A percentile compares a stretch with the other conserved stretches of the same genome.
Conservation (phyloP, 805 yeast genomes). For the Barnettozyma siamensis region DNA sequence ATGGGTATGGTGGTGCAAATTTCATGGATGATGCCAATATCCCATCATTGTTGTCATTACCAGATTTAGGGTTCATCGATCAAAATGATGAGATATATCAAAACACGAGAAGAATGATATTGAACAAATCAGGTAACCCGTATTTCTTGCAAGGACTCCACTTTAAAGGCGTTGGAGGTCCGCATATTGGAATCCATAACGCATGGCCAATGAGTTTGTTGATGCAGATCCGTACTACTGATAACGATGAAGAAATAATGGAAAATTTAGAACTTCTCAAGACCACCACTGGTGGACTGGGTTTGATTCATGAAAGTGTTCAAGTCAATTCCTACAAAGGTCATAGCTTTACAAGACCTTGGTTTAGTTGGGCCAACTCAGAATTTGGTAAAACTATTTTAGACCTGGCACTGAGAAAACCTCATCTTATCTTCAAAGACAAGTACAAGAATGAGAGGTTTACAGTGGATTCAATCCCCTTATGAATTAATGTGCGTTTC, state of each 20-base stretch:
- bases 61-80: conserved; percentile 64
- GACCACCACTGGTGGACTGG: conserved; percentile 64
- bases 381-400: conserved; percentile 87
- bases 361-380: conserved; percentile 95
- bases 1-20: conserved; percentile 70
- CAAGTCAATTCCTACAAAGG: conserved; percentile 51
- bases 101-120: conserved; percentile 73
- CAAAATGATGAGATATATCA: conserved; percentile 55
- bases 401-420: conserved; percentile 66
- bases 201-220: conserved; percentile 94
- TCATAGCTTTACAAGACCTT: conserved; percentile 61
- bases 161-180: conserved; percentile 85
- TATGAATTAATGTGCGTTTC: no score
- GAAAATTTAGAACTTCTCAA: conserved; percentile 44
- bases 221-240: conserved; percentile 66
- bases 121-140: conserved; percentile 69
- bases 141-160: conserved; percentile 57
- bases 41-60: conserved; percentile 75
- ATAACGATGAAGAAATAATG: conserved; percentile 63
- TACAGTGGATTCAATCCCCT: conserved; percentile 4
- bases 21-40: conserved; percentile 91
- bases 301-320: conserved; percentile 80
- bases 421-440: conserved; percentile 58
- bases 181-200: conserved; percentile 72
- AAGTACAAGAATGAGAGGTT: conserved; percentile 22